These are phyloP conservation scores for Reticulascus tulasneorum DNA, from an alignment of 2,329 filamentous ascomycete species.

Conservation along the genomic window DNA sequence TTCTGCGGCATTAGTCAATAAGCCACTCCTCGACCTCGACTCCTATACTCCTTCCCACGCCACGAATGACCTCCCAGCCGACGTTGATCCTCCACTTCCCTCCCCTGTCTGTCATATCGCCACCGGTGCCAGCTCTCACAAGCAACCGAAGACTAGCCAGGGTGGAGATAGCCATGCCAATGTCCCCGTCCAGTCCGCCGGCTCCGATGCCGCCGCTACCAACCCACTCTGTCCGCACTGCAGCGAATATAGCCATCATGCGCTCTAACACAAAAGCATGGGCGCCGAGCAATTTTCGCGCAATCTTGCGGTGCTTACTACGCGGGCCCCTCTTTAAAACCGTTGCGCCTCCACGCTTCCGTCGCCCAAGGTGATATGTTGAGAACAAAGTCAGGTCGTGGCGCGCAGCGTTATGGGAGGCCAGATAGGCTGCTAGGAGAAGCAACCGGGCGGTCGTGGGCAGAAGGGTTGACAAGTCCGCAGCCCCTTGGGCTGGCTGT, in stretches of 20 bases:
- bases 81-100: slow-evolving; percentile 76
- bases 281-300: slow-evolving; percentile 71
- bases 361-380: slow-evolving; percentile 56
- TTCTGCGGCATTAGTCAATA: slow-evolving; percentile 48
- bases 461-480: slow-evolving; percentile 52
- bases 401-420: slow-evolving; percentile 73
- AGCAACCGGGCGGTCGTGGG: slow-evolving; percentile 72
- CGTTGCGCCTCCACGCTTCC: slow-evolving; percentile 42
- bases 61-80: slow-evolving; percentile 71
- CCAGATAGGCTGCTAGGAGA: slow-evolving; percentile 73
- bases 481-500: neutral
- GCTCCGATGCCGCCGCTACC: slow-evolving; percentile 31
- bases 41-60: slow-evolving; percentile 67
- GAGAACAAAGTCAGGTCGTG: slow-evolving; percentile 74
- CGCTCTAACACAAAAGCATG: slow-evolving; percentile 75
- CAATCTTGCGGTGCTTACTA: slow-evolving; percentile 65
- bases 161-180: slow-evolving; percentile 66
- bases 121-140: slow-evolving; percentile 57
- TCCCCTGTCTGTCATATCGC: slow-evolving; percentile 64
- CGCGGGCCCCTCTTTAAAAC: slow-evolving; percentile 24
- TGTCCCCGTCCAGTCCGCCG: slow-evolving; percentile 43
- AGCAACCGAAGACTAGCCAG: slow-evolving; percentile 67
- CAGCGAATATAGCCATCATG: slow-evolving; percentile 72
- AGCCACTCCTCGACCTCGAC: slow-evolving; percentile 78
- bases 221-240: slow-evolving; percentile 56